phyloP scores from a whole-genome alignment of 345 rosid genomes.

The Streptanthus diversifolius region DNA sequence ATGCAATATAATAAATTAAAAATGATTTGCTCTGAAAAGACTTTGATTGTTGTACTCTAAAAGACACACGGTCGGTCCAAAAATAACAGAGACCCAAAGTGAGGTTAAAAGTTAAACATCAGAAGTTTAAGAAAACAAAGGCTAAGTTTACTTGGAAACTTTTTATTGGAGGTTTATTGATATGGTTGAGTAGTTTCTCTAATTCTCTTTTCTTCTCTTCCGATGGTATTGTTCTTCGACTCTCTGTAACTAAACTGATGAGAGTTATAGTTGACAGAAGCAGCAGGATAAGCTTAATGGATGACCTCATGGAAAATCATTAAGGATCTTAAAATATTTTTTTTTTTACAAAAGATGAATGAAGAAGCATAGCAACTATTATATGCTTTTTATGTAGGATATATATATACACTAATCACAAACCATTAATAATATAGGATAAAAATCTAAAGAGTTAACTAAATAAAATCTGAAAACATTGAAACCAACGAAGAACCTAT shows the following conservation, averaged over 20 bases:
- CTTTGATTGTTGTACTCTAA: neutral
- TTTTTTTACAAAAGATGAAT: neutral
- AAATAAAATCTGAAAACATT: neutral
- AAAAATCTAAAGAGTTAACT: neutral
- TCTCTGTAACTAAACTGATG: conserved; percentile 1
- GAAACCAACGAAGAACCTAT: neutral
- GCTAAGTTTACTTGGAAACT: conserved; percentile 20
- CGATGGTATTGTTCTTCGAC: neutral
- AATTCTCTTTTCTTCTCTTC: neutral
- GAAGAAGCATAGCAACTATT: neutral
- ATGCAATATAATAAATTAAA: neutral
- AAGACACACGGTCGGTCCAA: no score
- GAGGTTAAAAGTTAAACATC: neutral
- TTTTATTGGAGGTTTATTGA: neutral
- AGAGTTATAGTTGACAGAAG: neutral
- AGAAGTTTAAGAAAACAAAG: neutral
- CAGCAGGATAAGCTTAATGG: neutral
- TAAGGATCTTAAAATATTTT: neutral
- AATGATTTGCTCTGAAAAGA: neutral
- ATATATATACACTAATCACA: neutral
- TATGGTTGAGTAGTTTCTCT: neutral
- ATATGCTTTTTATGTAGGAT: neutral
- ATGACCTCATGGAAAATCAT: neutral
- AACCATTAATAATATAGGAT: neutral
- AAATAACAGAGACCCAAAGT: no score